A percentile compares a stretch with the other conserved stretches of the same genome.
Conservation (phyloP, 225 moss, liverwort and hornwort genomes). For the Marchantia polymorpha region DNA sequence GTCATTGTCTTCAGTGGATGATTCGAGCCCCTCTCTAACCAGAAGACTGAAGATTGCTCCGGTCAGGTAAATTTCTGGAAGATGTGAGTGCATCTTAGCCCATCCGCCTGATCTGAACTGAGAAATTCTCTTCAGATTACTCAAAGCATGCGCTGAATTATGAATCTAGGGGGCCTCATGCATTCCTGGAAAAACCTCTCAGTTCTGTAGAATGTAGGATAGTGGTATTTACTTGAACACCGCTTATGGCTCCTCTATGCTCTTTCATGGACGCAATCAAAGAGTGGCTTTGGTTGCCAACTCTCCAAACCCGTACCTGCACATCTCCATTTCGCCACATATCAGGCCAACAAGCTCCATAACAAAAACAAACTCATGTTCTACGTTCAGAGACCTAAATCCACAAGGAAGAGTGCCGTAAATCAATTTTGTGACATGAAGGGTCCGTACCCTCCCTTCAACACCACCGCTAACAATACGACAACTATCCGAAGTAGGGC, state of each 20-base stretch:
- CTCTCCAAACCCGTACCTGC: slow-evolving; percentile 95
- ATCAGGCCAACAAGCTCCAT: background rate
- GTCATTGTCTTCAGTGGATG: too few relatives aligned
- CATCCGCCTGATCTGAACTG: too few relatives aligned
- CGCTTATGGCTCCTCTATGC: slow-evolving; percentile 73
- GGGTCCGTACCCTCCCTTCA: slow-evolving; percentile 74
- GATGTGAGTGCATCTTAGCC: too few relatives aligned
- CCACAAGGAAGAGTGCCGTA: too few relatives aligned
- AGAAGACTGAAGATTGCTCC: too few relatives aligned
- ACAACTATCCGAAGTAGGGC: slow-evolving; percentile 76
- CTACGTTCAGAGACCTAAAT: background rate
- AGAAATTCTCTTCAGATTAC: too few relatives aligned
- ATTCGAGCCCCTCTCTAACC: too few relatives aligned
- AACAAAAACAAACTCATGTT: too few relatives aligned
- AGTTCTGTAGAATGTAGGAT: background rate
- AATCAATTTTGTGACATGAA: background rate
- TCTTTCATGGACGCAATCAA: slow-evolving; percentile 91
- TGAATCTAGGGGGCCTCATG: background rate
- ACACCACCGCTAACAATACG: slow-evolving; percentile 86
- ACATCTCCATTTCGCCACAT: background rate
- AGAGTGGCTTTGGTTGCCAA: slow-evolving; percentile 85
- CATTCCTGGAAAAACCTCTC: too few relatives aligned
- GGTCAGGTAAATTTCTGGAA: too few relatives aligned
- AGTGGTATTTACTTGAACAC: slow-evolving; percentile 47
- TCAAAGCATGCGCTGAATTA: too few relatives aligned